Evolutionary conservation across 169 alveolate genomes (phyloP), one percentile per base, ranked within the genome.

Genomic region (Pseudocohnilembus persalinus): DNA sequence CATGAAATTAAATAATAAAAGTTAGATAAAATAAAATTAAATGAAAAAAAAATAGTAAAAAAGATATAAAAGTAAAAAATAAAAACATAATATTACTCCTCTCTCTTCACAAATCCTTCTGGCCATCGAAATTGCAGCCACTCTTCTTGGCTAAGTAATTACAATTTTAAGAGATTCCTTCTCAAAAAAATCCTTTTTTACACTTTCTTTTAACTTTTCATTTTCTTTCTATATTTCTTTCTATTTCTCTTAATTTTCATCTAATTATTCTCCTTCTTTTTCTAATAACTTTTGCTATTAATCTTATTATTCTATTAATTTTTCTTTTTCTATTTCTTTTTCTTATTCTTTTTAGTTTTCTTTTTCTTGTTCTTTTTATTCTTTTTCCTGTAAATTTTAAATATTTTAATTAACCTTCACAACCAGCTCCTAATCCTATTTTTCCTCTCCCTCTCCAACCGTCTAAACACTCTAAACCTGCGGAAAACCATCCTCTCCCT

Each of bases 81-180:
- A 76, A 73, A 34, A n/a, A n/a, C n/a, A n/a, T n/a, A n/a, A n/a
- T n/a, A n/a, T n/a, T 27, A 87, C 84, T 26, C 85, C 82, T 84
- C 92, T 88, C 86, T 96, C 98, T 83, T 78, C 83, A 30, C 97
- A 91, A 0, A 96, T 96, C 85, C 98, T 86, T 34, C 93, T 88
- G 25, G 98, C 98, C 91, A 96, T 95, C 72, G 94, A 89, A 82
- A 96, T 94, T 28, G 97, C 97, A 1, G 97, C 97, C 24, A 96
- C 97, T 89, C 97, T 89, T 82, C 98, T 86, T 0, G 98, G 98
- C 83, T 96, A 93, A 27, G 97, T 94, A 1, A 96, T 92, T 32
- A 95, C 96, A n/a, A n/a, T n/a, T n/a, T n/a, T n/a, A n/a, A n/a
- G n/a, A n/a, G n/a, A n/a, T n/a, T n/a, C n/a, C n/a, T n/a, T n/a